phyloP scores from a whole-genome alignment of 2,329 filamentous ascomycete genomes.

The Incumbomyces delicatus region DNA sequence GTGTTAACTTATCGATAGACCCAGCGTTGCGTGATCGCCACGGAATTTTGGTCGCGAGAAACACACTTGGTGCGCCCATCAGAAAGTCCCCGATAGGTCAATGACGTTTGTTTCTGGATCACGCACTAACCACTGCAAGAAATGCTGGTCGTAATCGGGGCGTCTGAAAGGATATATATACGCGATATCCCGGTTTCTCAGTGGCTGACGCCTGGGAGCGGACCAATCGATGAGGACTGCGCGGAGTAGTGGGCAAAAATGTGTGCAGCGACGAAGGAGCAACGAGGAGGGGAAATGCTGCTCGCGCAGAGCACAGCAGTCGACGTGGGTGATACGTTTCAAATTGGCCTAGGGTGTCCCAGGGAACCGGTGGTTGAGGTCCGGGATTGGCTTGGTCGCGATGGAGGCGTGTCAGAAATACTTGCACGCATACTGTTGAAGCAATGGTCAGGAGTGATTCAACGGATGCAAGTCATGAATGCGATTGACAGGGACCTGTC shows the following conservation, averaged over 20 bases:
- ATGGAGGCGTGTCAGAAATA: neutral
- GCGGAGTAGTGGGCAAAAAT: neutral
- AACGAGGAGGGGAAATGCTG: constrained; percentile 1
- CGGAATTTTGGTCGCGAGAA: neutral
- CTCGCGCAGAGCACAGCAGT: neutral
- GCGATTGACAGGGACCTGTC: neutral
- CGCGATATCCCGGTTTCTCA: neutral
- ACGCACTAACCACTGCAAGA: neutral
- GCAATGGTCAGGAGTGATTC: constrained; percentile 2
- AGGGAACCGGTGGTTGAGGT: neutral
- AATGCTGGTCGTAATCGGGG: too few species aligned
- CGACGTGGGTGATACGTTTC: neutral
- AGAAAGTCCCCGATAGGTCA: too few species aligned
- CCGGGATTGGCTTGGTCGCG: neutral
- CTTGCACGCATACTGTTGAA: constrained; percentile 1
- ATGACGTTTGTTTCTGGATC: too few species aligned
- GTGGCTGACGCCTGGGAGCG: neutral
- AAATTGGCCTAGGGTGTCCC: neutral
- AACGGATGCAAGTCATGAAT: constrained; percentile 2
- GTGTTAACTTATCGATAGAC: neutral
- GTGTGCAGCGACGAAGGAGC: neutral
- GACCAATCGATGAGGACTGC: neutral
- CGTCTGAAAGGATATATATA: too few species aligned
- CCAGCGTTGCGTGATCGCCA: neutral
- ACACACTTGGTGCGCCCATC: too few species aligned